These are phyloP conservation scores for Ogataea dorogensis DNA, from an alignment of 805 yeast genomes.

Conservation along the genomic window DNA sequence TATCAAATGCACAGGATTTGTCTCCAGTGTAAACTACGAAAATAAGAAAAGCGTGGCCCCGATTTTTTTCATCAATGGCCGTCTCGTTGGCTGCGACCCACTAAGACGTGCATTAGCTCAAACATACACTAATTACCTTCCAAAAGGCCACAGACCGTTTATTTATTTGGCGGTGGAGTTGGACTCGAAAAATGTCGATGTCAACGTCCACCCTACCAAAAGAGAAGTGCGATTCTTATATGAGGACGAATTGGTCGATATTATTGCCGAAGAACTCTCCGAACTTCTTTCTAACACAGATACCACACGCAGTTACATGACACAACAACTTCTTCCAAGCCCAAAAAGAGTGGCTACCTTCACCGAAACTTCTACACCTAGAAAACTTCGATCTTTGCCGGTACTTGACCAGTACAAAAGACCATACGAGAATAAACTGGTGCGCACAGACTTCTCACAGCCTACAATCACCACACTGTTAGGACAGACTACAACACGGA, in stretches of 20 bases:
- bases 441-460: constrained; percentile 70
- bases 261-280: constrained; percentile 50
- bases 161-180: constrained; percentile 71
- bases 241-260: constrained; percentile 82
- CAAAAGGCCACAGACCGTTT: constrained; percentile 77
- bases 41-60: constrained; percentile 66
- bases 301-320: constrained; percentile 62
- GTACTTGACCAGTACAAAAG: constrained; percentile 30
- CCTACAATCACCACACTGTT: constrained; percentile 45
- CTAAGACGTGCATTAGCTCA: constrained; percentile 64
- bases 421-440: constrained; percentile 60
- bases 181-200: constrained; percentile 73
- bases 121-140: constrained; percentile 63
- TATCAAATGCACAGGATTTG: constrained; percentile 50
- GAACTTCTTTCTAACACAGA: constrained; percentile 55
- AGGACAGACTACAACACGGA: constrained; percentile 3
- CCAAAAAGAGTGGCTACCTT: constrained; percentile 27
- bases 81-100: constrained; percentile 83
- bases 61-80: constrained; percentile 78
- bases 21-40: constrained; percentile 69
- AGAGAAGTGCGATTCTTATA: constrained; percentile 82
- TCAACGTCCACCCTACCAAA: constrained; percentile 94
- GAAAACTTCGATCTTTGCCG: constrained; percentile 8
- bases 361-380: constrained; percentile 11
- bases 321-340: constrained; percentile 55